Base-by-base conservation (phyloP, 257 asterid species). In the Ilex aquifolium region DNA sequence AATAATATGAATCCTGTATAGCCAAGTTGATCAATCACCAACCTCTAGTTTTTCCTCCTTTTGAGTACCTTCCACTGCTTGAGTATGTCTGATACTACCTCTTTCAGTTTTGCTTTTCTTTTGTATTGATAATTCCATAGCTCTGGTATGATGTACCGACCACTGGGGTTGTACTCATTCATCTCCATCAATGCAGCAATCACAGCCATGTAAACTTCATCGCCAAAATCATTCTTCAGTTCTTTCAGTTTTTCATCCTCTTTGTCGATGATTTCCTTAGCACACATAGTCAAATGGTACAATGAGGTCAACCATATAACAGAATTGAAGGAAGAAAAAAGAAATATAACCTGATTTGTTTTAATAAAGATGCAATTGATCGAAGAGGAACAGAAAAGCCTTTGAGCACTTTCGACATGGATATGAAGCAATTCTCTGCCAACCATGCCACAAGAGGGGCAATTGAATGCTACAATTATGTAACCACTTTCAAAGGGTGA, bases 121-220 rank as follows among this genome's bases (percentile, higher is more conserved):
- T 60, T 42, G 14, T 61, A 51, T 27, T 61, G 32, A 8, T 31
- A 40, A 48, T 76, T 61, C 81, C 81, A 76, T 52, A 76, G 57
- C 66, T 56, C 68, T 6, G 63, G 48, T 14, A 64, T 58, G 13
- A 46, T 44, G 16, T 60, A 69, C 68, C 71, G 64, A 14, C 79
- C 75, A 27, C 79, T 74, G 32, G 79, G 71, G 17, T 74, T 74
- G 56, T 69, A 66, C 62, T 69, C 75, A 48, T 74, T 69, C 56
- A 74, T 32, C 70, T 74, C 79, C 7, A 32, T 69, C 32, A 69
- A 29, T 8, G 79, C 75, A 13, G 65, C 39, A 10, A 57, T 57
- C 55, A 74, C 75, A 10, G 74, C 48, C 15, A 64, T 59, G 27
- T 52, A 69, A 29, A 66, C 74, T 56, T 74, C 63, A 40, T 64